A percentile compares a stretch with the other conserved stretches of the same genome.
Conservation (phyloP, 306 rosid genomes). For the Carpinus viminea region DNA sequence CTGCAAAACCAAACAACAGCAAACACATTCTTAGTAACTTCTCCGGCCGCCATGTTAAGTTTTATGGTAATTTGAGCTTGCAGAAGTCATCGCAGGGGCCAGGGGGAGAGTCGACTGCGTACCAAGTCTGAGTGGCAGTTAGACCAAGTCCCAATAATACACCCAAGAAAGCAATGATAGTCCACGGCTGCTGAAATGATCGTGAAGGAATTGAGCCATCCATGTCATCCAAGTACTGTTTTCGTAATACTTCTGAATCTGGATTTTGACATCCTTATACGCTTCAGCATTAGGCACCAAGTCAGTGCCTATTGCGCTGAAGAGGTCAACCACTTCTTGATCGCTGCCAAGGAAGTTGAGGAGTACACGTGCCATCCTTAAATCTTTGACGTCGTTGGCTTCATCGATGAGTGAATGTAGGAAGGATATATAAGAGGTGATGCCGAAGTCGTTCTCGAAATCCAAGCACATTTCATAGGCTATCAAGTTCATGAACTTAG, state of each 20-base stretch:
- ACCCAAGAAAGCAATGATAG: conserved; percentile 17
- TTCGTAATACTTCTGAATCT: conserved; percentile 3
- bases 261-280: background rate
- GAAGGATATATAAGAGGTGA: conserved; percentile 18
- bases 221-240: conserved; percentile 28
- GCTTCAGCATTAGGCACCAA: conserved; percentile 16
- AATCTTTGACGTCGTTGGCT: conserved; percentile 19
- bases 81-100: background rate
- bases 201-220: conserved; percentile 24
- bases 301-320: conserved; percentile 26
- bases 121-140: conserved; percentile 18
- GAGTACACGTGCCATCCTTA: conserved; percentile 3
- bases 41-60: background rate
- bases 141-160: conserved; percentile 1
- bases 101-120: background rate
- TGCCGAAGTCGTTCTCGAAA: conserved; percentile 9
- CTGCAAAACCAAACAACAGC: no score
- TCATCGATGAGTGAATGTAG: conserved; percentile 23
- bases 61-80: background rate
- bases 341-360: conserved; percentile 27
- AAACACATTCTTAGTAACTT: background rate
- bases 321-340: conserved; percentile 23
- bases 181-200: conserved; percentile 27
- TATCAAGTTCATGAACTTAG: conserved; percentile 24
- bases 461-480: conserved; percentile 34